Conservation (phyloP, 108 stramenopile genomes). For the Fragilaria crotonensis region DNA sequence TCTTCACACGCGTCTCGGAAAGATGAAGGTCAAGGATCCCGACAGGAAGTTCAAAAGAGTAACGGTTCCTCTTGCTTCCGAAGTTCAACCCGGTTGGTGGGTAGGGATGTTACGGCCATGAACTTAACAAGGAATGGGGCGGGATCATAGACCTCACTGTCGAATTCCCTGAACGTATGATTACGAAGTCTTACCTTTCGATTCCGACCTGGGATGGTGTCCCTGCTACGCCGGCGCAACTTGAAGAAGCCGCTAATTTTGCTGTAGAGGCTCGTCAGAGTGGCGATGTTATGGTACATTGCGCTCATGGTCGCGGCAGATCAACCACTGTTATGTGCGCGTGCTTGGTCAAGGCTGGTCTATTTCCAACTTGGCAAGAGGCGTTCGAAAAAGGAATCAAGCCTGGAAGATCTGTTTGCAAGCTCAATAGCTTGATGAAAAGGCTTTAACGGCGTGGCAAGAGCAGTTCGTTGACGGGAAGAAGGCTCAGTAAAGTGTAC, state of each 20-base stretch:
- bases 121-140: slow-evolving; percentile 72
- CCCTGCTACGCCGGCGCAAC: slow-evolving; percentile 63
- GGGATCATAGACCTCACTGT: slow-evolving; percentile 82
- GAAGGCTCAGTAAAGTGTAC: slow-evolving; percentile 30
- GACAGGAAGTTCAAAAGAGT: slow-evolving; percentile 27
- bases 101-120: slow-evolving; percentile 72
- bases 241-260: slow-evolving; percentile 75
- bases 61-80: slow-evolving; percentile 68
- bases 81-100: slow-evolving; percentile 84
- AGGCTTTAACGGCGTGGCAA: slow-evolving; percentile 74
- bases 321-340: slow-evolving; percentile 83
- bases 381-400: slow-evolving; percentile 81
- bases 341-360: slow-evolving; percentile 74
- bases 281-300: slow-evolving; percentile 77
- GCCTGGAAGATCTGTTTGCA: slow-evolving; percentile 68
- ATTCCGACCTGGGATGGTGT: slow-evolving; percentile 85
- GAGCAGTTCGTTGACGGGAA: slow-evolving; percentile 55
- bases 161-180: slow-evolving; percentile 76
- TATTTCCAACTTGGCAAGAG: slow-evolving; percentile 70
- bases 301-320: slow-evolving; percentile 79
- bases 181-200: slow-evolving; percentile 52
- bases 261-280: slow-evolving; percentile 55
- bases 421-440: slow-evolving; percentile 77
- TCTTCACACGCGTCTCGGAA: slow-evolving; percentile 45
- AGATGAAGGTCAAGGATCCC: slow-evolving; percentile 24